Evolutionary conservation across 1,139 yeast genomes (phyloP), one percentile per base, ranked within the genome.

Genomic region (Suhomyces maxii): DNA sequence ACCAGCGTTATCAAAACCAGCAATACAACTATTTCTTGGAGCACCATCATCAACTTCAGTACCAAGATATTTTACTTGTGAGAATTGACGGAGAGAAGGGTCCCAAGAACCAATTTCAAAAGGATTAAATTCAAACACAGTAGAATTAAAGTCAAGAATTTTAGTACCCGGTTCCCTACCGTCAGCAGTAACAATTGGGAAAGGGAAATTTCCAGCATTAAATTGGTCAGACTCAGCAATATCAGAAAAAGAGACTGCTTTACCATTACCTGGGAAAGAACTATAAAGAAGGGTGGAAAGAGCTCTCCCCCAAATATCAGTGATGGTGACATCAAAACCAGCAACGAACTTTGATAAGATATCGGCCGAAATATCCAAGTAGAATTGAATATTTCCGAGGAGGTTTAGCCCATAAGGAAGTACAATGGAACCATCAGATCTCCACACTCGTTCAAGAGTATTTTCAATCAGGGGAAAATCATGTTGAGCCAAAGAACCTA

Each of bases 331-430:
- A 3, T 44, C 47, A 42, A 49, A 60, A 3, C 60, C 60, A 3
- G 60, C 59, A 11, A 49, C 42, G 7, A 46, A 30, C 44, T 60
- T 60, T 9, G 53, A 51, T 11, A 33, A 32, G 10, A 54, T 47
- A 9, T 55, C 57, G 14, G 44, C 33, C 5, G 34, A 35, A 23
- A 56, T 42, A 8, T 32, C 28, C 7, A 34, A 31, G 44, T 44
- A 55, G 44, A 52, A 54, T 9, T 44, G 34, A 34, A 45, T 46
- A 14, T 55, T 49, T 36, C 50, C 49, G 32, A 53, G 13, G 1
- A 49, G 45, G 37, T 57, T 52, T 44, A 57, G 43, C 6, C 61
- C 91, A 37, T 88, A 58, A 7, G 73, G 72, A 44, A 66, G 63
- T 53, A 71, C 59, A 11, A 73, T 64, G 1, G 74, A 72, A 52